Evolutionary conservation across 352 stramenopile genomes (phyloP).

Genomic region (Globisporangium acanthophoron): DNA sequence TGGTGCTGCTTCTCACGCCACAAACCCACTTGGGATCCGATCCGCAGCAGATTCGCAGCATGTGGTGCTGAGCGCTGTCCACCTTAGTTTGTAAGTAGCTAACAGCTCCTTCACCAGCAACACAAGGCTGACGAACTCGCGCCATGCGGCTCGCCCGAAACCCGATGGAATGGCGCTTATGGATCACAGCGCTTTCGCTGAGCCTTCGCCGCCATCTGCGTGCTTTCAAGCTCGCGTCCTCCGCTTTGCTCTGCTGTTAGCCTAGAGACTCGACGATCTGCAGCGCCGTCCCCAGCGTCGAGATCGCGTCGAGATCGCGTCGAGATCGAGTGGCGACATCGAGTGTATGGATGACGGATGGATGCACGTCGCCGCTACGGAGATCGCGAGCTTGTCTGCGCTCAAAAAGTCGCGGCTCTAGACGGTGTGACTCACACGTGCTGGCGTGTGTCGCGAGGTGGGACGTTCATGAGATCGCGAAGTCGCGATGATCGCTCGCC

Average conservation of each 20-base stretch:
- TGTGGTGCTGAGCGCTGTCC: not conserved
- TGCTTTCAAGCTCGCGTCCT: not conserved
- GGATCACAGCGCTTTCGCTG: not conserved
- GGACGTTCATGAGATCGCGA: not conserved
- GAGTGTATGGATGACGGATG: not conserved
- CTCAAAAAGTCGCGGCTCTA: not conserved
- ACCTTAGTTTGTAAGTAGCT: not conserved
- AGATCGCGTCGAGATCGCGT: not conserved
- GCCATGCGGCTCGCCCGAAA: not conserved
- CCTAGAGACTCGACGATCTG: not conserved
- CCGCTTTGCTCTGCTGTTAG: not conserved
- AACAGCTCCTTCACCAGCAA: not conserved
- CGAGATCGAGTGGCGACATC: no score
- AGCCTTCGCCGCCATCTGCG: not conserved
- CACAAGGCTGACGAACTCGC: not conserved
- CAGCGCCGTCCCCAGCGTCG: not conserved
- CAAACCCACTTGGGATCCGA: not conserved
- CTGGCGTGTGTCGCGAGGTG: not conserved
- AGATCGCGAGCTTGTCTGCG: not conserved
- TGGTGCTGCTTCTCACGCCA: not conserved
- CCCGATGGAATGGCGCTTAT: not conserved
- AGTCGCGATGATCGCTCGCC: not conserved
- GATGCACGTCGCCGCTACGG: no score
- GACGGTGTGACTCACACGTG: not conserved
- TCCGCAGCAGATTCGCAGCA: not conserved